Percentiles rank a stretch among this genome's conserved stretches.
These are phyloP conservation scores for Aristolochia contorta DNA, from an alignment of 164 flowering plant genomes.

Conservation along the genomic window DNA sequence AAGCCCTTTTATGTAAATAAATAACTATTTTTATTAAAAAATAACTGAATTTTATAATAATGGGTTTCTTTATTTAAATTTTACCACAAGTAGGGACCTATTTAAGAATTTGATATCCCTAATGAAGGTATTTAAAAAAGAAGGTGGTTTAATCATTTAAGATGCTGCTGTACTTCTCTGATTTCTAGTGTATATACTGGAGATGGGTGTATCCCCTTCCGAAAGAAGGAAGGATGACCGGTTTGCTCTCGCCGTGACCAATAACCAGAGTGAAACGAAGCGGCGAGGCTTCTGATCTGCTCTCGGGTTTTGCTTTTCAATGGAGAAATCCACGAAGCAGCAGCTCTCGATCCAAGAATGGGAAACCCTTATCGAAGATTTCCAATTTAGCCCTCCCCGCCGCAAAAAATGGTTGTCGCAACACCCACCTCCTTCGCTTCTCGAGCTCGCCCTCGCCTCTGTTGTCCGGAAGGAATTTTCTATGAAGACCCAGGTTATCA, in stretches of 20 bases:
- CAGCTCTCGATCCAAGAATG: conserved; percentile 58
- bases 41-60: too few species aligned
- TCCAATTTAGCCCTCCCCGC: conserved; percentile 41
- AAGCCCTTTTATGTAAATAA: too few species aligned
- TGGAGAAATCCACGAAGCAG: conserved; percentile 28
- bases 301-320: not conserved
- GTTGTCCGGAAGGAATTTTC: conserved; percentile 43
- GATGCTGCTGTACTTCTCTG: too few species aligned
- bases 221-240: not conserved
- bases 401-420: conserved; percentile 31
- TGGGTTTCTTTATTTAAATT: too few species aligned
- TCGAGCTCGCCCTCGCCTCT: conserved; percentile 51
- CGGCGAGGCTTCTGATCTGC: not conserved
- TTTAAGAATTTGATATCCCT: too few species aligned
- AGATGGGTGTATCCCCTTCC: too few species aligned
- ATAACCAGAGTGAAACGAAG: not conserved
- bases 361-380: conserved; percentile 74
- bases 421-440: conserved; percentile 23
- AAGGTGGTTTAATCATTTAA: too few species aligned
- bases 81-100: too few species aligned
- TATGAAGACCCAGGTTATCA: conserved; percentile 39
- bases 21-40: too few species aligned
- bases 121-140: too few species aligned
- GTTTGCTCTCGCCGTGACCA: not conserved
- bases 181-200: too few species aligned